A percentile compares a stretch with the other conserved stretches of the same genome.
These are phyloP conservation scores for Rutstroemia sp. DNA, from an alignment of 2,329 filamentous ascomycete genomes.

Conservation along the genomic window DNA sequence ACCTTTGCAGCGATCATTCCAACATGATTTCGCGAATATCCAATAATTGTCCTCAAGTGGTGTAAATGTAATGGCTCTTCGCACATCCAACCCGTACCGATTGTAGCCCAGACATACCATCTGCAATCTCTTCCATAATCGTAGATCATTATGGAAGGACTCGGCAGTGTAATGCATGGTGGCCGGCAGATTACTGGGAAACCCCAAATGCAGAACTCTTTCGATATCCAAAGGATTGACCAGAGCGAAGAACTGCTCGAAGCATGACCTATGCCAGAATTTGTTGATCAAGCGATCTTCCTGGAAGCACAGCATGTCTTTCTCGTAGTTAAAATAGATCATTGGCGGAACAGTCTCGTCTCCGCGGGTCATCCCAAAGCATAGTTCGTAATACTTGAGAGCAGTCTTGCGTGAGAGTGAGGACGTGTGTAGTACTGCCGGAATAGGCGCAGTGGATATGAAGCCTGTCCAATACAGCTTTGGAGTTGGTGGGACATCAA, in stretches of 20 bases:
- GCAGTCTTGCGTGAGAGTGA: background rate
- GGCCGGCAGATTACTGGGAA: background rate
- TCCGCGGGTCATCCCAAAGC: background rate
- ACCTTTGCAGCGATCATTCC: background rate
- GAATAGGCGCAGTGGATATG: background rate
- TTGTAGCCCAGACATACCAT: background rate
- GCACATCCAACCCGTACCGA: too few relatives aligned
- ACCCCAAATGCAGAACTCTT: background rate
- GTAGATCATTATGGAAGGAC: background rate
- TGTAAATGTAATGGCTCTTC: background rate
- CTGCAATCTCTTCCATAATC: background rate
- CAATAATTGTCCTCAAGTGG: background rate
- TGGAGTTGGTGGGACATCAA: background rate
- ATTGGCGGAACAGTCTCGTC: background rate
- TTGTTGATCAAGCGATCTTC: background rate
- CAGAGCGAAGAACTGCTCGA: background rate
- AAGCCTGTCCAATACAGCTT: background rate
- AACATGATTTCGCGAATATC: background rate
- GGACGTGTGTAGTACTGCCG: background rate
- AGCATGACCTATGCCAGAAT: background rate
- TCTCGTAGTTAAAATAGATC: background rate
- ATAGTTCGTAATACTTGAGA: background rate
- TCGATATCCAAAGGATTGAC: background rate
- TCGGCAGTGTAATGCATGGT: background rate
- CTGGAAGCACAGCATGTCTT: background rate